Percentiles rank a stretch among this genome's conserved stretches.
phyloP scores from a whole-genome alignment of 495 filamentous ascomycete species.

The Clohesyomyces aquaticus region DNA sequence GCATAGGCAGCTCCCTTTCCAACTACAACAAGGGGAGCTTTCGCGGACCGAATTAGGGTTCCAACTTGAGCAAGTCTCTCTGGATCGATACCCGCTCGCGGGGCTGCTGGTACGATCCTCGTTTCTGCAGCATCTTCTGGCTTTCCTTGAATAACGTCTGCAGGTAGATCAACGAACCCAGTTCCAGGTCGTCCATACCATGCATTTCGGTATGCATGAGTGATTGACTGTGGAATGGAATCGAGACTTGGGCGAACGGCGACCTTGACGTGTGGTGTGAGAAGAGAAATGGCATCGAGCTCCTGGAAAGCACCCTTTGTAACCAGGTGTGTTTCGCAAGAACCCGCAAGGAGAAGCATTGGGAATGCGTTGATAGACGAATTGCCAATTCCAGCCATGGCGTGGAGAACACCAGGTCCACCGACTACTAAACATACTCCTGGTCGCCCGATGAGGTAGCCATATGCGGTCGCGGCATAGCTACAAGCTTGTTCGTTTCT shows the following conservation, averaged over 20 bases:
- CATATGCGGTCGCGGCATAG: constrained; percentile 67
- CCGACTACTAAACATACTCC: constrained; percentile 68
- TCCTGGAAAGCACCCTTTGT: constrained; percentile 66
- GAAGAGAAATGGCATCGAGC: constrained; percentile 60
- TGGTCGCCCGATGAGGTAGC: constrained; percentile 64
- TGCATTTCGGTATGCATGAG: constrained; percentile 59
- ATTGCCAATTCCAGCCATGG: constrained; percentile 64
- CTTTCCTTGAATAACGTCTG: constrained; percentile 61
- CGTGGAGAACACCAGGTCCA: constrained; percentile 67
- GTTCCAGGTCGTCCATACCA: constrained; percentile 65
- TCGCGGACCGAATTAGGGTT: constrained; percentile 54
- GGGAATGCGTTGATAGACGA: constrained; percentile 63
- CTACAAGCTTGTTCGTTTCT: constrained; percentile 67
- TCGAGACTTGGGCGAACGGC: constrained; percentile 57
- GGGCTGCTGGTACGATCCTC: constrained; percentile 44
- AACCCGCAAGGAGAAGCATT: constrained; percentile 62
- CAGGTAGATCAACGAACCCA: constrained; percentile 63
- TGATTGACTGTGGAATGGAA: constrained; percentile 55
- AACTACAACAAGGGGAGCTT: constrained; percentile 60
- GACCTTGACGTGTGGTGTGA: constrained; percentile 64
- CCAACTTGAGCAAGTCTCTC: constrained; percentile 52
- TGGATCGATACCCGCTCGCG: constrained; percentile 52
- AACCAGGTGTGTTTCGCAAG: constrained; percentile 58
- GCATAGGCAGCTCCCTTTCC: constrained; percentile 68
- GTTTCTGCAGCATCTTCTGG: constrained; percentile 29